These are phyloP conservation scores for Cyathus striatus DNA, from an alignment of 768 basidiomycete species.

Conservation along the genomic window DNA sequence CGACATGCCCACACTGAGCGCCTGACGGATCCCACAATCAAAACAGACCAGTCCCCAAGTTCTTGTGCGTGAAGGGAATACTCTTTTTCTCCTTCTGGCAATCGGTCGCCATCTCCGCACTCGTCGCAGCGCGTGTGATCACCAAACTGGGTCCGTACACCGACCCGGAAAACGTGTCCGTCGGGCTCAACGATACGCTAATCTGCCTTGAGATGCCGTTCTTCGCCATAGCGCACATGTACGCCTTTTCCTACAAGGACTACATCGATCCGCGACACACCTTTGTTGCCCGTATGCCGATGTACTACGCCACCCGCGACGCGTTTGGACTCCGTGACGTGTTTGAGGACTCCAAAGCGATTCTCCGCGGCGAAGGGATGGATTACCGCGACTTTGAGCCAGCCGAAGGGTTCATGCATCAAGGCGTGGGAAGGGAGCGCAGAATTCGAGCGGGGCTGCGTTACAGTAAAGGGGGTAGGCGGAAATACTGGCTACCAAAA, in stretches of 20 bases:
- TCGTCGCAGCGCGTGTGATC: slow-evolving; percentile 81
- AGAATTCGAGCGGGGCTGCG: slow-evolving; percentile 89
- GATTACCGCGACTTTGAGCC: slow-evolving; percentile 97
- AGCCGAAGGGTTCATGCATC: slow-evolving; percentile 88
- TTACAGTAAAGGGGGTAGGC: slow-evolving; percentile 84
- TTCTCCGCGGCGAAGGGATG: slow-evolving; percentile 84
- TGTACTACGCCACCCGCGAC: slow-evolving; percentile 83
- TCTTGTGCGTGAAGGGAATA: slow-evolving; percentile 97
- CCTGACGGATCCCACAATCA: too few species aligned
- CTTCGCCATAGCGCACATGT: slow-evolving; percentile 93
- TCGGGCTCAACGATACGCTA: slow-evolving; percentile 84
- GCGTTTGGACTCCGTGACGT: slow-evolving; percentile 87
- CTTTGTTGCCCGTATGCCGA: slow-evolving; percentile 85
- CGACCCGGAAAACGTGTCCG: slow-evolving; percentile 82
- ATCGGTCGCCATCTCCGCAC: slow-evolving; percentile 74
- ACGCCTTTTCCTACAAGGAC: slow-evolving; percentile 89
- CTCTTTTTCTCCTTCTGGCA: slow-evolving; percentile 99
- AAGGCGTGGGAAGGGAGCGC: slow-evolving; percentile 79
- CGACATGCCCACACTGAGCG: too few species aligned
- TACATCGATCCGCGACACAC: slow-evolving; percentile 56
- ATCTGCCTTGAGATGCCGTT: slow-evolving; percentile 98
- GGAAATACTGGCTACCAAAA: slow-evolving; percentile 95
- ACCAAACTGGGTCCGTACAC: slow-evolving; percentile 81
- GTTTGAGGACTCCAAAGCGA: slow-evolving; percentile 76
- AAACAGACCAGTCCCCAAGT: slow-evolving; percentile 91